Evolutionary conservation across 805 yeast species (phyloP), one percentile per base, ranked within the genome.

Genomic region (Spencermartinsiella europaea): DNA sequence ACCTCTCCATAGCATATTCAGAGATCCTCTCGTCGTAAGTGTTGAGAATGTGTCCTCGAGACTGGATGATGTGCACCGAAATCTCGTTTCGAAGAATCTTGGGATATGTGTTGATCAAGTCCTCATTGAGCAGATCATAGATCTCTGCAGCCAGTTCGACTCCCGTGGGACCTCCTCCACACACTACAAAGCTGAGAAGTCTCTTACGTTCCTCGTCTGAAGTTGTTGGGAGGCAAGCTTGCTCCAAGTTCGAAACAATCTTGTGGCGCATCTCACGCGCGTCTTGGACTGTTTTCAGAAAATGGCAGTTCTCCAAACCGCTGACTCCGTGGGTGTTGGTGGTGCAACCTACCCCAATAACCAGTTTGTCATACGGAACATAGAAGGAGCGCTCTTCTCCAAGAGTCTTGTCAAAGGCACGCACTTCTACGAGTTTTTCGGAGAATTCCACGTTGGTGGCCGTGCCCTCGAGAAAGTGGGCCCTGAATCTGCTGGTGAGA

Each of bases 121-220:
- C 87, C 62, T 81, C 86, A 58, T 80, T 80, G 59, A 81, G 67
- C 55, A 81, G 62, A 57, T 81, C 88, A 54, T 69, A 80, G 22
- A 81, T 75, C 63, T 81, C 88, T 27, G 87, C 85, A 25, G 88
- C 87, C 56, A 81, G 74, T 60, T 81, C 87, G 31, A 79, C 84
- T 55, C 87, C 87, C 0, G 87, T 81, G 45, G 87, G 85, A 38
- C 87, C 87, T 50, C 86, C 87, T 51, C 87, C 87, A 62, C 85
- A 80, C 28, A 81, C 75, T 12, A 80, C 85, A 62, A 81, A 80
- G 44, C 81, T 75, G 40, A 81, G 68, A 49, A 81, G 62, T 48
- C 72, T 73, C 56, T 77, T 77, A 53, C 86, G 75, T 57, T 81
- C 85, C 38, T 73, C 82, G 52, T 77, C 82, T 1, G 80, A 51